Evolutionary conservation across 805 yeast genomes (phyloP), one percentile per base, ranked within the genome.

Genomic region (Blastobotrys peoriensis): DNA sequence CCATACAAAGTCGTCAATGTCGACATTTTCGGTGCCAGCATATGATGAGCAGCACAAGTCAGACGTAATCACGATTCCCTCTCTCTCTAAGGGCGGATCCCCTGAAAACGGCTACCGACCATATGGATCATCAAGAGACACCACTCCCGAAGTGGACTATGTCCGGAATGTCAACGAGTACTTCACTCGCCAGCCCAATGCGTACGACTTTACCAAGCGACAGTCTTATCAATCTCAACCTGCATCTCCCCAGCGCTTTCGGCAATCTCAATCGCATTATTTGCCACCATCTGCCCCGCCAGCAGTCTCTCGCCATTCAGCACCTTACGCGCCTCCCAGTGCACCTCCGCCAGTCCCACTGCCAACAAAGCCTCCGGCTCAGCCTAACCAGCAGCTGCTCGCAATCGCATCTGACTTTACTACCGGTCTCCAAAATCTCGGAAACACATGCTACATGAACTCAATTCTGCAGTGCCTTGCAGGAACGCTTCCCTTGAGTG

Each of bases 401-500:
- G 5, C 22, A 21, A 27, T 23, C 18, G 41, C 34, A 33, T 41
- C 63, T 21, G 64, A 68, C 45, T 73, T 79, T 41, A 68, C 78
- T 16, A 79, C 88, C 0, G 97, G 98, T 0, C 68, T 89, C 4
- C 69, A 72, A 10, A 89, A 89, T 60, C 67, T 89, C 49, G 96
- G 96, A 2, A 91, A 91, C 57, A 84, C 95, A 0, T 89, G 97
- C 62, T 89, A 89, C 63, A 83, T 89, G 88, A 89, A 89, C 64
- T 83, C 95, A 53, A 73, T 84, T 2, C 63, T 89, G n/a, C 98
- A 89, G 64, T 86, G 96, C 61, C 61, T 40, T 91, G 71, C 81
- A 3, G 89, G 91, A 0, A 79, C 91, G 0, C 78, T 78, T 1
- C 79, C 78, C 47, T 64, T 89, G 21, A 71, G 81, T 2, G 69